phyloP scores from a whole-genome alignment of 2,329 filamentous ascomycete genomes.

The Pseudocercospora eumusae region DNA sequence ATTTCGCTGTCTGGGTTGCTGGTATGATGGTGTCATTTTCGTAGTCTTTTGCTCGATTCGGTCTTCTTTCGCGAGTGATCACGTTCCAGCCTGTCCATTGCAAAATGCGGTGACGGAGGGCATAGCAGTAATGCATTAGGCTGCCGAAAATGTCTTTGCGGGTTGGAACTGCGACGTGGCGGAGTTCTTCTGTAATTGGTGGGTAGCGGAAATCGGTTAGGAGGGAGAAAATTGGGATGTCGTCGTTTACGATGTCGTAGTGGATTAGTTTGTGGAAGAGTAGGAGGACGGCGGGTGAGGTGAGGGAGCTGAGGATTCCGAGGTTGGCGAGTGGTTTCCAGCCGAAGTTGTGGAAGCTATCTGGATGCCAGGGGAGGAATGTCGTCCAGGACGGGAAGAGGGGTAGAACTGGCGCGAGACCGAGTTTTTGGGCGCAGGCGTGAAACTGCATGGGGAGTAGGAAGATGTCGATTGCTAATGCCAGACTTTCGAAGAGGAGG shows the following conservation, averaged over 20 bases:
- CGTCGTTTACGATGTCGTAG: slow-evolving; percentile 24
- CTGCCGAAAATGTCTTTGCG: slow-evolving; percentile 30
- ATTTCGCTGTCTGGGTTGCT: neutral
- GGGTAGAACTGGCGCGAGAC: slow-evolving; percentile 31
- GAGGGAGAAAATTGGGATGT: slow-evolving; percentile 24
- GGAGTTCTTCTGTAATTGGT: slow-evolving; percentile 16
- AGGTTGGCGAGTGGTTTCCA: slow-evolving; percentile 23
- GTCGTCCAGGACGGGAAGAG: slow-evolving; percentile 26
- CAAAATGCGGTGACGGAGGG: slow-evolving; percentile 24
- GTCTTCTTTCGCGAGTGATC: slow-evolving; percentile 8
- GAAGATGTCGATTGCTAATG: slow-evolving; percentile 28
- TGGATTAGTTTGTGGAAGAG: slow-evolving; percentile 20
- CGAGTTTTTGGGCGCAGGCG: slow-evolving; percentile 31
- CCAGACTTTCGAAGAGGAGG: slow-evolving; percentile 20
- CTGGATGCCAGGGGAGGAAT: slow-evolving; percentile 24
- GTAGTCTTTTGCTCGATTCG: slow-evolving; percentile 6
- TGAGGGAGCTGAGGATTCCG: slow-evolving; percentile 15
- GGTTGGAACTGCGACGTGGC: neutral
- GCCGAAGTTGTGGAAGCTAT: slow-evolving; percentile 22
- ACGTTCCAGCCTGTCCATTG: slow-evolving; percentile 31
- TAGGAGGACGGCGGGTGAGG: slow-evolving; percentile 28
- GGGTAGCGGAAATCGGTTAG: slow-evolving; percentile 31
- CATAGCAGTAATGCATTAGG: slow-evolving; percentile 28
- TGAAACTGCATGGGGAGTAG: slow-evolving; percentile 35
- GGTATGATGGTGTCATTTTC: slow-evolving; percentile 16